Evolutionary conservation across 2,329 filamentous ascomycete genomes (phyloP), one percentile per base, ranked within the genome.

Genomic region (Arthrobotrys sinensis): DNA sequence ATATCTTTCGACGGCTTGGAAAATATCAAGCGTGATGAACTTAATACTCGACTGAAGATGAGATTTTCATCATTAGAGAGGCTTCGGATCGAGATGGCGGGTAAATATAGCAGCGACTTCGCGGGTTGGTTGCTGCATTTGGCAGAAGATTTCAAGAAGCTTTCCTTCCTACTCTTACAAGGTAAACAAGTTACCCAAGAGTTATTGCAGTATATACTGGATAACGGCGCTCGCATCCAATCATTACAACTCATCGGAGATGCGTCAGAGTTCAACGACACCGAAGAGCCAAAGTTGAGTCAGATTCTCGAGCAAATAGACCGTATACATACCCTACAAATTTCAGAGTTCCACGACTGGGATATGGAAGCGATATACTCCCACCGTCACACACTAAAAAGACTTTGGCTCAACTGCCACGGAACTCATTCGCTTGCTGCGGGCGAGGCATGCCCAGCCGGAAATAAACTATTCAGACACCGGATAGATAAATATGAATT

Each of bases 351-450:
- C 11, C 14, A 19, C 6, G 45, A 36, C 19, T 71, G 67, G 71
- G 48, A 76, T 48, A 24, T 68, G 8, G 24, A 48, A 36, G 19
- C 34, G 8, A 36, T 76, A 19, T 43, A 55, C 12, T 16, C 5
- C 12, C 55, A 76, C 24, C 36, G 71, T 4, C n/a, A 65, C n/a
- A 38, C 64, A 2, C n/a, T 76, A 5, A 69, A 60, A 45, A n/a
- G 64, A 7, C 21, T 76, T 1, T 76, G 71, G 71, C 6, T 76
- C 0, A 63, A 53, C n/a, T 76, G 71, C 21, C 53, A 64, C 4
- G 10, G n/a, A 7, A 1, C 4, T 2, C 45, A 43, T 14, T 21
- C 12, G 0, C 55, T 19, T 50, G 5, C 5, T 19, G 11, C 10
- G 5, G 21, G 16, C 0, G 19, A 53, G 19, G 16, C 21, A 1